phyloP scores from a whole-genome alignment of 441 rosid species.

The Arabidopsis lyrata region DNA sequence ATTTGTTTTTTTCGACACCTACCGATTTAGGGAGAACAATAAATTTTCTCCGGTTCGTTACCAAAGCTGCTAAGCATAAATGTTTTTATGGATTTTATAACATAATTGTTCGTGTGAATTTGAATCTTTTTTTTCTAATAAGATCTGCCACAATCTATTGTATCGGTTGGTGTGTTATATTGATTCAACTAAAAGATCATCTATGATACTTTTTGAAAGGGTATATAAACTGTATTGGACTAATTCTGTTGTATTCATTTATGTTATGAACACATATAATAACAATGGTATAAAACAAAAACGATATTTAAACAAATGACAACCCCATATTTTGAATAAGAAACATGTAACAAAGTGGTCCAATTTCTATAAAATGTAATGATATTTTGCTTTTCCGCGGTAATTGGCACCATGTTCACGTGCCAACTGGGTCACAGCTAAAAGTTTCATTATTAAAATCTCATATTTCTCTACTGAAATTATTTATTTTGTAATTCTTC shows the following conservation, averaged over 20 bases:
- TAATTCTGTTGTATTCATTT: constrained; percentile 1
- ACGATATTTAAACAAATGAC: background rate
- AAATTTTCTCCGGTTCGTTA: background rate
- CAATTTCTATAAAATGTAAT: constrained; percentile 29
- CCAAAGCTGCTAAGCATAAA: background rate
- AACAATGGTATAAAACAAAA: constrained; percentile 16
- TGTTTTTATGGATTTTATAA: no score
- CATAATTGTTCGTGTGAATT: background rate
- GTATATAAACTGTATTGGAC: constrained; percentile 12
- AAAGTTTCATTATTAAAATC: constrained; percentile 36
- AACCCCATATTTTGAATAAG: constrained; percentile 16
- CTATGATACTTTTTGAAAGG: background rate
- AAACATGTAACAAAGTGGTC: constrained; percentile 36
- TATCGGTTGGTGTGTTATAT: background rate
- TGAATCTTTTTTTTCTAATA: background rate
- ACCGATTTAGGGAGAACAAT: background rate
- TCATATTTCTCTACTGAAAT: constrained; percentile 5
- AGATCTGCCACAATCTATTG: background rate
- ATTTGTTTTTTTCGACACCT: background rate
- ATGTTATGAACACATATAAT: background rate
- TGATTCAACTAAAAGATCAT: background rate
- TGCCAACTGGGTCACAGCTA: constrained; percentile 51
- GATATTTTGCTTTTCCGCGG: constrained; percentile 28
- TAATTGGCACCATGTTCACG: constrained; percentile 50
- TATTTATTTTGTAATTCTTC: constrained; percentile 1